Evolutionary conservation across 2,329 filamentous ascomycete genomes (phyloP).

Genomic region (Dactylellina haptotyla): DNA sequence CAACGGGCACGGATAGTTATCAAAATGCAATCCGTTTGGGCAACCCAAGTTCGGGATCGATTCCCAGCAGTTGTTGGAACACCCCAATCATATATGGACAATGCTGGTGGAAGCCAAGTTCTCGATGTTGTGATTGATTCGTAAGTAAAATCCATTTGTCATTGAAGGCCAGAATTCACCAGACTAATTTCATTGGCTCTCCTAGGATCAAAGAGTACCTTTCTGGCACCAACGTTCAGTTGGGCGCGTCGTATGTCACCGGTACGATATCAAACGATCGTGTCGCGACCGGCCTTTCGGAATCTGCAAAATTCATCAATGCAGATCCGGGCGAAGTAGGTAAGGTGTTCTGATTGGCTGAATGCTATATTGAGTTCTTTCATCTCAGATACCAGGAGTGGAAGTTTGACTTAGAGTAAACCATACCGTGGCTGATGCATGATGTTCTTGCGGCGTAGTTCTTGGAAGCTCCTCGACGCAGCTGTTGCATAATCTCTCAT

Average conservation of each 20-base stretch:
- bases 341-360: conserved; percentile 57
- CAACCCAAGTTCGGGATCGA: conserved; percentile 23
- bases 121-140: conserved; percentile 73
- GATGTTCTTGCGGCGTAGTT: conserved; percentile 63
- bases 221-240: conserved; percentile 75
- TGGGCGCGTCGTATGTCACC: conserved; percentile 75
- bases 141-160: conserved; percentile 63
- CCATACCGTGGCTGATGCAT: not conserved
- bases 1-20: too few relatives aligned
- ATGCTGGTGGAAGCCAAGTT: conserved; percentile 79
- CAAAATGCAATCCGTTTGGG: conserved; percentile 44
- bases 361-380: not conserved
- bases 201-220: conserved; percentile 73
- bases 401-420: too few relatives aligned
- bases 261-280: conserved; percentile 70
- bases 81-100: conserved; percentile 68
- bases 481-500: conserved; percentile 76
- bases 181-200: not conserved
- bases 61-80: conserved; percentile 46
- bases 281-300: conserved; percentile 71
- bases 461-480: conserved; percentile 80
- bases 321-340: conserved; percentile 73
- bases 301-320: conserved; percentile 77
- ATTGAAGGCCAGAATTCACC: too few relatives aligned
- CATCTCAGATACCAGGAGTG: too few relatives aligned